Evolutionary conservation across 345 rosid genomes (phyloP).

Genomic region (Rhizophora mangle): DNA sequence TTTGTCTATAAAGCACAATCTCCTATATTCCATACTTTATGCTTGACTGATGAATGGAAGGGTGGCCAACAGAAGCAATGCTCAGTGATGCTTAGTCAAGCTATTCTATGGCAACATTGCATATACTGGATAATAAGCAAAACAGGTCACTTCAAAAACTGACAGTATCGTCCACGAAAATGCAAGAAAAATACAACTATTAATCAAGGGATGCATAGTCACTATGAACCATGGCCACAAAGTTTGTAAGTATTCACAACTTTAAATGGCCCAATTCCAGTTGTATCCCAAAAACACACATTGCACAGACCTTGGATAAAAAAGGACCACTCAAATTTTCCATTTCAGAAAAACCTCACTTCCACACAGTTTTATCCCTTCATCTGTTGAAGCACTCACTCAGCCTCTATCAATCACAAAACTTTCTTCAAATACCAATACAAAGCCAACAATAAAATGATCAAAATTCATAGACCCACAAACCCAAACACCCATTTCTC

Average conservation of each 20-base stretch:
- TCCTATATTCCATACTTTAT: background rate
- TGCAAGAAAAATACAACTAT: background rate
- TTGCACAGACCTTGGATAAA: slow-evolving; percentile 6
- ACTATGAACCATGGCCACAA: slow-evolving; percentile 15
- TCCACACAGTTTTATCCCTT: slow-evolving; percentile 1
- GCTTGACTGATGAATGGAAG: background rate
- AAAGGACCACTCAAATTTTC: background rate
- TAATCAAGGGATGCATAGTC: background rate
- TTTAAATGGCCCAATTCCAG: slow-evolving; percentile 7
- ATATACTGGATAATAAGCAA: too few species aligned
- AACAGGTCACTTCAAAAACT: background rate
- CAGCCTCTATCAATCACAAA: background rate
- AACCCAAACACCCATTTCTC: slow-evolving; percentile 21
- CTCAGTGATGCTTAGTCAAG: too few species aligned
- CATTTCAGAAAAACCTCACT: slow-evolving; percentile 24
- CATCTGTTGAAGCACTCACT: background rate
- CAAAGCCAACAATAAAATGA: slow-evolving; percentile 3
- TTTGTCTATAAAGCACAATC: background rate
- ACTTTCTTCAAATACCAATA: slow-evolving; percentile 11
- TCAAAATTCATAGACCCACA: slow-evolving; percentile 33
- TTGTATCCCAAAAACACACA: slow-evolving; percentile 3
- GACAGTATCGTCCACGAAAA: background rate
- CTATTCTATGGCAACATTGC: background rate
- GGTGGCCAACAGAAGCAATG: too few species aligned
- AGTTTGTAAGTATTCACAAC: slow-evolving; percentile 1